phyloP scores from a whole-genome alignment of 306 rosid genomes.

The Sicyos baderoa region DNA sequence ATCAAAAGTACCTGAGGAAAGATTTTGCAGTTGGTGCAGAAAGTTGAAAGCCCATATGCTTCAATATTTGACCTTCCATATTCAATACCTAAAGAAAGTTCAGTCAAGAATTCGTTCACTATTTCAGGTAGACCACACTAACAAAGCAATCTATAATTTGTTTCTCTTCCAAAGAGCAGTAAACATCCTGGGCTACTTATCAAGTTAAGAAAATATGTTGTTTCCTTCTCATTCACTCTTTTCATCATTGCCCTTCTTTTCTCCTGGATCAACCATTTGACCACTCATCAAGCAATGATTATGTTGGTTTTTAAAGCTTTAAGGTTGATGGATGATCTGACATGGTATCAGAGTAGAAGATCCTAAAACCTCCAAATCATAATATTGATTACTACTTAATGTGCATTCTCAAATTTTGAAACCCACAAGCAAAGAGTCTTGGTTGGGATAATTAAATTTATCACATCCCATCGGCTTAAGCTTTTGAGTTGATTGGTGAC shows the following conservation, averaged over 20 bases:
- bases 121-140: not conserved
- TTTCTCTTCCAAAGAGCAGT: not conserved
- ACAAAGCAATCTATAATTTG: not conserved
- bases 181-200: not conserved
- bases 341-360: too few relatives aligned
- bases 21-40: slow-evolving; percentile 55
- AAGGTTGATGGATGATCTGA: too few relatives aligned
- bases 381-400: too few relatives aligned
- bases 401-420: too few relatives aligned
- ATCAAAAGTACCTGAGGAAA: slow-evolving; percentile 49
- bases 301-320: too few relatives aligned
- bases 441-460: too few relatives aligned
- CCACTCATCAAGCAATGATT: not conserved
- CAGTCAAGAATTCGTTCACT: not conserved
- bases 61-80: slow-evolving; percentile 50
- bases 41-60: slow-evolving; percentile 41
- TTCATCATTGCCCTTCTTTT: slow-evolving; percentile 1
- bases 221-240: not conserved
- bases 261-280: not conserved
- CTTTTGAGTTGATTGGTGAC: too few relatives aligned
- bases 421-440: too few relatives aligned
- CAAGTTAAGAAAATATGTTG: not conserved
- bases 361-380: too few relatives aligned
- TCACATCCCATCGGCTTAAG: too few relatives aligned
- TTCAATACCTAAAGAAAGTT: slow-evolving; percentile 40